Evolutionary conservation across 441 rosid species (phyloP).

Genomic region (Pelargonium australe): DNA sequence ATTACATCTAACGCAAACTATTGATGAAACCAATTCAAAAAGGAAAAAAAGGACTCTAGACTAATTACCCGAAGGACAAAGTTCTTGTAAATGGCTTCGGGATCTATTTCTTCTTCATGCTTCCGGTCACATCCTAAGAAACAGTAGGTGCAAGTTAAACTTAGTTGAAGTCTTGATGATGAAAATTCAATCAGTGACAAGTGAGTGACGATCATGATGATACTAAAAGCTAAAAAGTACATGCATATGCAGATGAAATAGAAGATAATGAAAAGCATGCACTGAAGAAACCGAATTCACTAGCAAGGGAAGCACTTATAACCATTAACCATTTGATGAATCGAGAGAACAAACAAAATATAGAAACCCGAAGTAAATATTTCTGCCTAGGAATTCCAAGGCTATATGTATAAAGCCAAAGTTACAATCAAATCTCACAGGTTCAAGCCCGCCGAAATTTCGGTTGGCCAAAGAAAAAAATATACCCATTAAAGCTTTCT

Average conservation of each 20-base stretch:
- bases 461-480: too few species aligned
- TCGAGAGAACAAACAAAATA: background rate
- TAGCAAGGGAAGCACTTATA: background rate
- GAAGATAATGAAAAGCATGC: background rate
- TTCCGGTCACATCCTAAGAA: slow-evolving; percentile 79
- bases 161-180: background rate
- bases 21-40: background rate
- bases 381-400: too few species aligned
- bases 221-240: background rate
- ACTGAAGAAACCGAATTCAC: background rate
- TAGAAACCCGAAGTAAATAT: background rate
- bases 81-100: slow-evolving; percentile 72
- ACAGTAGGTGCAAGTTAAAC: background rate
- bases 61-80: slow-evolving; percentile 76
- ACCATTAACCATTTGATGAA: background rate
- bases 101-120: slow-evolving; percentile 82
- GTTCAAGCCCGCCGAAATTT: too few species aligned
- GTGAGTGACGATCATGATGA: background rate
- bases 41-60: slow-evolving; percentile 4
- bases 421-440: too few species aligned
- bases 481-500: background rate
- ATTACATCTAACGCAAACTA: slow-evolving; percentile 7
- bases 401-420: background rate
- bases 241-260: background rate
- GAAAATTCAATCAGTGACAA: background rate